Evolutionary conservation across 1,139 yeast species (phyloP).

Genomic region (Saccharomycopsis hybrid): DNA sequence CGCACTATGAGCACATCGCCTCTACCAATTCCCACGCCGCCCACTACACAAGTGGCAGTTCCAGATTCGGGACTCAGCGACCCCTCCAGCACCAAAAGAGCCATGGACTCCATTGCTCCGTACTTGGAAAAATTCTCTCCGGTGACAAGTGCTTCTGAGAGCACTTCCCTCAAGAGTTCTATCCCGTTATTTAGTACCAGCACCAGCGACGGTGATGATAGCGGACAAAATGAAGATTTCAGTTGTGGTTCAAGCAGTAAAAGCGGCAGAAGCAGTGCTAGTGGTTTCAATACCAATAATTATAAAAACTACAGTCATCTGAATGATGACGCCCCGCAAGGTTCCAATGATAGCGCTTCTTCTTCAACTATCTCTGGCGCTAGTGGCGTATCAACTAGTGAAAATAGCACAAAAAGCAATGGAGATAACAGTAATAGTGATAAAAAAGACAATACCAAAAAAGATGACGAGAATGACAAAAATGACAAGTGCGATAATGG

Average conservation of each 20-base stretch:
- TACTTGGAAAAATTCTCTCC: slow-evolving; percentile 67
- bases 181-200: slow-evolving; percentile 27
- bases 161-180: slow-evolving; percentile 31
- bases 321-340: slow-evolving; percentile 12
- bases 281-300: not conserved
- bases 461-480: not conserved
- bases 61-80: slow-evolving; percentile 1
- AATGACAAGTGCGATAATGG: not conserved
- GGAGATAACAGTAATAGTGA: not conserved
- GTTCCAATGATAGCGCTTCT: slow-evolving; percentile 1
- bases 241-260: not conserved
- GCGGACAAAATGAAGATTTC: too few relatives aligned
- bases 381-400: not conserved
- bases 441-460: not conserved
- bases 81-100: slow-evolving; percentile 37
- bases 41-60: not conserved
- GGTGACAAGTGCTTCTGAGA: slow-evolving; percentile 59
- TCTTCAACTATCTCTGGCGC: slow-evolving; percentile 7
- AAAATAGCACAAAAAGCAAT: not conserved
- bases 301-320: not conserved
- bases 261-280: not conserved
- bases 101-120: slow-evolving; percentile 76
- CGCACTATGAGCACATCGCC: too few relatives aligned
- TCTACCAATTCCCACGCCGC: too few relatives aligned
- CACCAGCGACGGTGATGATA: not conserved